Evolutionary conservation across 2,329 filamentous ascomycete species (phyloP).

Genomic region (Trichoderma guizhouense): DNA sequence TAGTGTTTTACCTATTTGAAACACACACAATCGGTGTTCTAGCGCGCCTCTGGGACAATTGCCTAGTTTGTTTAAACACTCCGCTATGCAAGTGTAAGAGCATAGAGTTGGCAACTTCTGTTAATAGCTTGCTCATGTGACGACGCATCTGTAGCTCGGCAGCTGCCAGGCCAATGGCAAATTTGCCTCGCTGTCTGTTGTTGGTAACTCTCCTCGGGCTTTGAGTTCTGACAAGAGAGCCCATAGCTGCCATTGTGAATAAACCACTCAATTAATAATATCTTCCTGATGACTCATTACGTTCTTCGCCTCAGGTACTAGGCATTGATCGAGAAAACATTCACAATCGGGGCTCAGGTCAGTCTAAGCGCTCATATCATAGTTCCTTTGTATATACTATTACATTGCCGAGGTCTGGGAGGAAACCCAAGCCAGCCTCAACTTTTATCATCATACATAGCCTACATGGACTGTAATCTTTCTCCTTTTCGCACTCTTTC

Average conservation of each 20-base stretch:
- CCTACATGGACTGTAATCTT: background rate
- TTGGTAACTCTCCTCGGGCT: background rate
- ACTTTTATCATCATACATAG: slow-evolving; percentile 17
- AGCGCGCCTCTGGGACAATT: background rate
- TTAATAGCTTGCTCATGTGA: background rate
- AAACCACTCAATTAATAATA: background rate
- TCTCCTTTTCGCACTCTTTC: background rate
- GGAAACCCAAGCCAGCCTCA: background rate
- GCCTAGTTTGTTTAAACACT: background rate
- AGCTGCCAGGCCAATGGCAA: background rate
- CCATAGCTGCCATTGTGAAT: background rate
- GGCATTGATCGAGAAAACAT: background rate
- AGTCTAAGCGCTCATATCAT: background rate
- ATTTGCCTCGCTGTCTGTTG: background rate
- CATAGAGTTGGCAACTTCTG: background rate
- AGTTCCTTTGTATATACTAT: slow-evolving; percentile 17
- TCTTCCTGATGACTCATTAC: background rate
- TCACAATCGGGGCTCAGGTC: background rate
- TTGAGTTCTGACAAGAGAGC: background rate
- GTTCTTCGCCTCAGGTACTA: background rate
- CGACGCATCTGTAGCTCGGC: background rate
- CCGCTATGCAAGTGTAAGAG: background rate
- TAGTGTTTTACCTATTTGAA: background rate
- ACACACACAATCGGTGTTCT: background rate
- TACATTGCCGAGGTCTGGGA: slow-evolving; percentile 4